Base-by-base conservation (phyloP, 352 stramenopile genomes). In the Phytophthora hibernalis region DNA sequence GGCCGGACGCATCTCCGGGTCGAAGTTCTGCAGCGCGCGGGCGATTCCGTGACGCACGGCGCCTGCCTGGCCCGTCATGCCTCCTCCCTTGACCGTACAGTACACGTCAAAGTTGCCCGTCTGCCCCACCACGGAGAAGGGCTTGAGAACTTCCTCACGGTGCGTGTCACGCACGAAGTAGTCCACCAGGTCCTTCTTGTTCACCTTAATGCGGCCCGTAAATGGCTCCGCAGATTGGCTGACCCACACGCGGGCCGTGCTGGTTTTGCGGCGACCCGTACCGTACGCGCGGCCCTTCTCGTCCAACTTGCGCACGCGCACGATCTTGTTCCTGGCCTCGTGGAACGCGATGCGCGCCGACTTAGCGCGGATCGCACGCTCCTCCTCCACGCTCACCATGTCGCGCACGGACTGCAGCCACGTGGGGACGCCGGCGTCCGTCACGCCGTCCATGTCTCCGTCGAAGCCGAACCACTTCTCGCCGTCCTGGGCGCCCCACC, bases 241-340 rank as follows among this genome's bases (percentile, higher is more conserved):
- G 65, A 99, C 88, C 92, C 93, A 98, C 57, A 98, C 97, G 43
- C 94, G 88, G 9, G 97, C 96, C 33, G 87, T 87, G 40, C 90
- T 92, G n/a, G 87, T 97, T 82, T 99, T 99, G 13, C 97, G 94
- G 44, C 92, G 92, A 45, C 95, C 95, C 28, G 93, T 95, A 54
- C 92, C 95, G 74, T 98, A 96, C 38, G 89, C 86, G 43, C 89
- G 89, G 26, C 86, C 89, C 51, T 90, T 69, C 49, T 85, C 82
- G 70, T 96, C 89, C 28, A 93, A 68, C 66, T 90, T 85, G 49
- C 76, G 75, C 42, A 86, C 63, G 42, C 88, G 88, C 64, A 86
- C 68, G 10, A 93, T 74, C 68, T 91, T 91, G 72, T 83, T 91
- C 64, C 84, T 89, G 52, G 85, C 85, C 44, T 92, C 74, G 50